These are phyloP conservation scores for Taphrina confusa DNA, from an alignment of 1,139 yeast species.

Conservation along the genomic window DNA sequence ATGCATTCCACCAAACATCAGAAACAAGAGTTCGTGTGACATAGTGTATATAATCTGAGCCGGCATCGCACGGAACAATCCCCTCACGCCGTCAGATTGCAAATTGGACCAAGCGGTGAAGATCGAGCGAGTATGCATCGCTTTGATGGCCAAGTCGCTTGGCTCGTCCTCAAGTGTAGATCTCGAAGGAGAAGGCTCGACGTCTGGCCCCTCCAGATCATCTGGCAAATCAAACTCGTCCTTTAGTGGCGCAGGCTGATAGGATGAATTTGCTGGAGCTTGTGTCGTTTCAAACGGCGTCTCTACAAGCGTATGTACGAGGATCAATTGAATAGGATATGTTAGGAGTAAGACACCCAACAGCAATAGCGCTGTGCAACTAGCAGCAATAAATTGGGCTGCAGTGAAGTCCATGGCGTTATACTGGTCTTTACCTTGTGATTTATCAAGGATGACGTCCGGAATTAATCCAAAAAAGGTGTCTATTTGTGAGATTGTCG, in stretches of 20 bases:
- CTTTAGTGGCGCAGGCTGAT: not conserved
- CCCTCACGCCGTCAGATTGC: not conserved
- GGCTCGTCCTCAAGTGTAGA: not conserved
- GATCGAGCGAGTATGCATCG: constrained; percentile 18
- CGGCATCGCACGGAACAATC: constrained; percentile 18
- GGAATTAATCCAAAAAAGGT: too few species aligned
- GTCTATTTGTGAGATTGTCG: too few species aligned
- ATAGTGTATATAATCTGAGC: constrained; percentile 11
- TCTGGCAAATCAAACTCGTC: constrained; percentile 3
- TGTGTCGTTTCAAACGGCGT: not conserved
- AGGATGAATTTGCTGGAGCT: not conserved
- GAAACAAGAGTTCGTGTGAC: constrained; percentile 4
- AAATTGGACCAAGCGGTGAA: constrained; percentile 13
- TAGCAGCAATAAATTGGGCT: not conserved
- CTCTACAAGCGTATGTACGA: constrained; percentile 23
- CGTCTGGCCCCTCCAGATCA: constrained; percentile 3
- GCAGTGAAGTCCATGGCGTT: constrained; percentile 4
- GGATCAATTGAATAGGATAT: constrained; percentile 18
- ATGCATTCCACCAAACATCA: constrained; percentile 11
- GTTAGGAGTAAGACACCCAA: not conserved
- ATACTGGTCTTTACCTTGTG: too few species aligned
- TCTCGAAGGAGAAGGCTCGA: not conserved
- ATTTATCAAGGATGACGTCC: too few species aligned
- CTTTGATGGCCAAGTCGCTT: not conserved
- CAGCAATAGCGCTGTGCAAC: not conserved